Evolutionary conservation across 257 asterid genomes (phyloP).

Genomic region (Cruciata laevipes): DNA sequence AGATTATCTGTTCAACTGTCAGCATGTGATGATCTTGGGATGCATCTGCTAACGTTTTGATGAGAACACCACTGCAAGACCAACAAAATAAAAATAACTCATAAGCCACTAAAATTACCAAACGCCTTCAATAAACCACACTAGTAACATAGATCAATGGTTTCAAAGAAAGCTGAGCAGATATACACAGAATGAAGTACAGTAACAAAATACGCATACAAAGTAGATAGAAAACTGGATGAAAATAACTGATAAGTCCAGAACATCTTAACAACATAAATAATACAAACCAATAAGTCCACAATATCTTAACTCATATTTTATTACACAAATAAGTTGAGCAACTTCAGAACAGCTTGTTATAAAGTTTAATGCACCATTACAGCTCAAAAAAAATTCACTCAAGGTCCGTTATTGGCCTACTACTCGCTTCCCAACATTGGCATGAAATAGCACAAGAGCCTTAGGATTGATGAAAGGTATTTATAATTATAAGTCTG

Average conservation of each 20-base stretch:
- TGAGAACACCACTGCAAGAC: slow-evolving; percentile 60
- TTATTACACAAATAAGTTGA: neutral
- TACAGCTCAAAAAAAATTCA: neutral
- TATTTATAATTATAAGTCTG: no score
- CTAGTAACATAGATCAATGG: neutral
- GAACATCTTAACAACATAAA: neutral
- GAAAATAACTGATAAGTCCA: neutral
- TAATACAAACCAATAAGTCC: neutral
- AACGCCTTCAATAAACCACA: neutral
- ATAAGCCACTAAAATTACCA: slow-evolving; percentile 9
- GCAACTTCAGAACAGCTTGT: neutral
- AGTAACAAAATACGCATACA: neutral
- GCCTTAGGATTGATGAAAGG: neutral
- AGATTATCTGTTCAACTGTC: slow-evolving; percentile 45
- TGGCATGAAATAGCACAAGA: neutral
- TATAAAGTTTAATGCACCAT: neutral
- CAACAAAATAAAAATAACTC: neutral
- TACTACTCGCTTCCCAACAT: neutral
- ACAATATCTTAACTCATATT: neutral
- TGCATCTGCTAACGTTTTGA: slow-evolving; percentile 71
- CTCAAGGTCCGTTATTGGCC: neutral
- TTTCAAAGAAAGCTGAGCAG: neutral
- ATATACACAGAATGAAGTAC: neutral
- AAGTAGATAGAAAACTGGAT: neutral
- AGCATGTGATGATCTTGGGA: slow-evolving; percentile 43